A percentile compares a stretch with the other conserved stretches of the same genome.
phyloP scores from a whole-genome alignment of 1,284 basidiomycete genomes.

The Leccinum pseudoinsigne region DNA sequence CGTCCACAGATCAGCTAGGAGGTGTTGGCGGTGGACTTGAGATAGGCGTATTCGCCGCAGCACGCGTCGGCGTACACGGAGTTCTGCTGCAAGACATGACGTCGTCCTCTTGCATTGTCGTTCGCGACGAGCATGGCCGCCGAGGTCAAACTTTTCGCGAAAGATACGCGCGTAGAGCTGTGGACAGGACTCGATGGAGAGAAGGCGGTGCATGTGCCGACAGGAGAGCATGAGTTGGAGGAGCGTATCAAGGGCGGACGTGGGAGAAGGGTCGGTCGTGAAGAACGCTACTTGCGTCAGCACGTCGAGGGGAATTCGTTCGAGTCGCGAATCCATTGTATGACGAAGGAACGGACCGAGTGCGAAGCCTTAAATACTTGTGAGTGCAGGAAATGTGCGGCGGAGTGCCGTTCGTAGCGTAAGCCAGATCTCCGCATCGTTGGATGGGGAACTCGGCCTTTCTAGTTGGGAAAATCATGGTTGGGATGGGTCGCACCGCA shows the following conservation, averaged over 20 bases:
- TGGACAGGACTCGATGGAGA: conserved; percentile 47
- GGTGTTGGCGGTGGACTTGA: conserved; percentile 31
- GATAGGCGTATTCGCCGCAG: conserved; percentile 43
- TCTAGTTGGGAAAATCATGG: conserved; percentile 41
- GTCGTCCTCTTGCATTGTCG: conserved; percentile 34
- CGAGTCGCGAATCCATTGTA: conserved; percentile 44
- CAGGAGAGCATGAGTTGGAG: conserved; percentile 44
- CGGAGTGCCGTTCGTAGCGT: conserved; percentile 37
- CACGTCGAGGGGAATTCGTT: conserved; percentile 49
- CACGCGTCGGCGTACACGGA: conserved; percentile 43
- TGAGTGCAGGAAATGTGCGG: conserved; percentile 24
- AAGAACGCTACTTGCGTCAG: conserved; percentile 53
- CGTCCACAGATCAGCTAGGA: conserved; percentile 49
- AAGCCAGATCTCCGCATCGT: conserved; percentile 36
- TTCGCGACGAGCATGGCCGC: conserved; percentile 38
- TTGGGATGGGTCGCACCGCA: conserved; percentile 31
- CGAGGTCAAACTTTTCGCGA: conserved; percentile 51
- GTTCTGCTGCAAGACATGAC: conserved; percentile 47
- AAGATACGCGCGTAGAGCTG: conserved; percentile 66
- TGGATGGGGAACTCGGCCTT: conserved; percentile 35
- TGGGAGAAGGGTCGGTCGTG: conserved; percentile 37
- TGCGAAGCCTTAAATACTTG: conserved; percentile 28
- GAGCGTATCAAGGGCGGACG: conserved; percentile 40
- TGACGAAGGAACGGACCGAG: conserved; percentile 17
- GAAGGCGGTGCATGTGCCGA: conserved; percentile 42